Conservation (phyloP, 1,284 basidiomycete species). For the Polyporus tsugae region DNA sequence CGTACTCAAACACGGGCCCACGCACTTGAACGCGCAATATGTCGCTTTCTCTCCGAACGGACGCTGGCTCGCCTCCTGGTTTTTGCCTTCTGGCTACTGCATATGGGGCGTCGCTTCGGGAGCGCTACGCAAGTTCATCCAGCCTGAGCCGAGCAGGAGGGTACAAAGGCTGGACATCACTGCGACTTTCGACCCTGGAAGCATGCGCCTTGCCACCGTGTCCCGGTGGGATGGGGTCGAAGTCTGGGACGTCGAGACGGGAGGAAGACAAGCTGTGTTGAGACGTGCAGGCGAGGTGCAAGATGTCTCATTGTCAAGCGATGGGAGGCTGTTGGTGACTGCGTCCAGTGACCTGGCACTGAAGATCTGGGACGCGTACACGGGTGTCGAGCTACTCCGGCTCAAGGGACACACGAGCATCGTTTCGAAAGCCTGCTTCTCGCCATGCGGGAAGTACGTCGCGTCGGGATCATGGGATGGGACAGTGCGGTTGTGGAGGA, state of each 20-base stretch:
- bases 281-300: neutral
- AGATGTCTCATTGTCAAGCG: neutral
- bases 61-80: constrained; percentile 1
- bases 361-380: constrained; percentile 3
- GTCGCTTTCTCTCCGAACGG: neutral
- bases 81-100: neutral
- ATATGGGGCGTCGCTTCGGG: neutral
- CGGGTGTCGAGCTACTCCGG: neutral
- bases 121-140: neutral
- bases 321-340: neutral
- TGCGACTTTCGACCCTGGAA: neutral
- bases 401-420: neutral
- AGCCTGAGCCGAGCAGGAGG: neutral
- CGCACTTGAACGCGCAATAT: neutral
- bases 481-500: constrained; percentile 4
- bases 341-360: neutral
- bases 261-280: neutral
- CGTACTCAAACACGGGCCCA: neutral
- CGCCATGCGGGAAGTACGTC: constrained; percentile 3
- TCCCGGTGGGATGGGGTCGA: neutral
- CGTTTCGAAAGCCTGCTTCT: constrained; percentile 1
- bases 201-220: neutral
- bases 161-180: neutral
- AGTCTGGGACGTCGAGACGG: constrained; percentile 1
- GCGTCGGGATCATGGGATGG: neutral